Percentiles rank a stretch among this genome's conserved stretches.
Evolutionary conservation across 495 filamentous ascomycete species (phyloP).

Genomic region (Xylaria nigripes): DNA sequence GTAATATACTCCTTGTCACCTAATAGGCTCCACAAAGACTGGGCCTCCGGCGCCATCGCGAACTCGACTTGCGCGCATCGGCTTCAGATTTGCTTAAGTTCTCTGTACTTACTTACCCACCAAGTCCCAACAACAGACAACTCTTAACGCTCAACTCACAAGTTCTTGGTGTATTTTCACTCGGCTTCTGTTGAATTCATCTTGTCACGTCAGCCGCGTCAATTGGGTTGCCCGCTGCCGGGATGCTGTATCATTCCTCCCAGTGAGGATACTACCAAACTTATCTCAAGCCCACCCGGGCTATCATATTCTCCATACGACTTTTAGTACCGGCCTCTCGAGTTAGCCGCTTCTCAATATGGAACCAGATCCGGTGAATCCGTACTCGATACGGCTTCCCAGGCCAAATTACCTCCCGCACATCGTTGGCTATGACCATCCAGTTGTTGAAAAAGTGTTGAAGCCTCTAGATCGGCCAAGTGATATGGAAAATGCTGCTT

Average conservation of each 20-base stretch:
- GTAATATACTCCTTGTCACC: neutral
- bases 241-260: neutral
- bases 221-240: neutral
- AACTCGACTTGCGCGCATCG: too few species aligned
- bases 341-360: slow-evolving; percentile 12
- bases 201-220: too few species aligned
- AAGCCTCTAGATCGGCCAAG: slow-evolving; percentile 43
- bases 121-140: too few species aligned
- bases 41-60: too few species aligned
- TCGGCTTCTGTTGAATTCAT: too few species aligned
- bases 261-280: neutral
- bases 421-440: slow-evolving; percentile 34
- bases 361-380: slow-evolving; percentile 20
- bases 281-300: neutral
- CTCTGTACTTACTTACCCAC: too few species aligned
- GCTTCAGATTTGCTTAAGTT: too few species aligned
- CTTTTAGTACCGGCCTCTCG: neutral
- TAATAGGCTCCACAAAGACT: too few species aligned
- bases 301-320: neutral
- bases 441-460: slow-evolving; percentile 64
- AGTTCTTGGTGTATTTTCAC: too few species aligned
- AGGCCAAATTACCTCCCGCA: slow-evolving; percentile 45
- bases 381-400: slow-evolving; percentile 31
- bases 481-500: slow-evolving; percentile 51
- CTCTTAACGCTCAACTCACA: too few species aligned